A percentile compares a stretch with the other conserved stretches of the same genome.
phyloP scores from a whole-genome alignment of 1,284 basidiomycete genomes.

The Blastosporella zonata region DNA sequence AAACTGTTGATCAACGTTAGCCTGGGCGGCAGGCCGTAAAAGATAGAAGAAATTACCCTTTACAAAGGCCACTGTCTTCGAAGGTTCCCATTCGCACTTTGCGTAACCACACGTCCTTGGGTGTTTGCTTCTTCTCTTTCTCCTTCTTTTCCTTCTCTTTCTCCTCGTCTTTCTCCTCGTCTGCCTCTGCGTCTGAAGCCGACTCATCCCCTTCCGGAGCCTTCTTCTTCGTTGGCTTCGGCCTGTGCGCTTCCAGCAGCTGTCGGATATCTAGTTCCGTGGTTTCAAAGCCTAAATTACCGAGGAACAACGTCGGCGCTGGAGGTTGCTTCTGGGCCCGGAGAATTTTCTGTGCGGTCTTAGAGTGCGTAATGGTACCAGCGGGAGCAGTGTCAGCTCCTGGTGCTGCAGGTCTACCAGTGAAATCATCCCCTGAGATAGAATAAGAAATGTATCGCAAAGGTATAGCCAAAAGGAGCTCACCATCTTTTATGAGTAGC shows the following conservation, averaged over 20 bases:
- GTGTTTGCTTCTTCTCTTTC: constrained; percentile 28
- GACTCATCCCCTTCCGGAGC: constrained; percentile 26
- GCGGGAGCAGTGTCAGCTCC: constrained; percentile 28
- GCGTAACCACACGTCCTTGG: constrained; percentile 67
- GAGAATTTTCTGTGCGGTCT: constrained; percentile 82
- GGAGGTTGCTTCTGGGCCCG: constrained; percentile 80
- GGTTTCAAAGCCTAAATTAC: constrained; percentile 85
- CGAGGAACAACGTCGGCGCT: constrained; percentile 82
- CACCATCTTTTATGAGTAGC: constrained; percentile 91
- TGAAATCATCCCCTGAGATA: constrained; percentile 65
- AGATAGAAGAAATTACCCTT: constrained; percentile 62
- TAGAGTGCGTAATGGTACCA: constrained; percentile 47
- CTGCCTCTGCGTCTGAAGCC: constrained; percentile 10
- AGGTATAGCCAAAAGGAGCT: constrained; percentile 19
- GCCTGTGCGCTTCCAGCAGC: constrained; percentile 66
- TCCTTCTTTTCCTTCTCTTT: constrained; percentile 19
- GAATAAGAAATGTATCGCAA: constrained; percentile 20
- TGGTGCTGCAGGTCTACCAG: constrained; percentile 54
- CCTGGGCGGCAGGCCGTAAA: background rate
- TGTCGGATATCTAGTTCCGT: constrained; percentile 75
- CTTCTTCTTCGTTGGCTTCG: constrained; percentile 23
- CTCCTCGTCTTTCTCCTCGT: constrained; percentile 2
- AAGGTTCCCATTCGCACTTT: constrained; percentile 94
- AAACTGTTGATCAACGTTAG: constrained; percentile 52
- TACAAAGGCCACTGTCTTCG: constrained; percentile 91